Evolutionary conservation across 176 grass and related monocot genomes (phyloP).

Genomic region (Elaeis guineensis): DNA sequence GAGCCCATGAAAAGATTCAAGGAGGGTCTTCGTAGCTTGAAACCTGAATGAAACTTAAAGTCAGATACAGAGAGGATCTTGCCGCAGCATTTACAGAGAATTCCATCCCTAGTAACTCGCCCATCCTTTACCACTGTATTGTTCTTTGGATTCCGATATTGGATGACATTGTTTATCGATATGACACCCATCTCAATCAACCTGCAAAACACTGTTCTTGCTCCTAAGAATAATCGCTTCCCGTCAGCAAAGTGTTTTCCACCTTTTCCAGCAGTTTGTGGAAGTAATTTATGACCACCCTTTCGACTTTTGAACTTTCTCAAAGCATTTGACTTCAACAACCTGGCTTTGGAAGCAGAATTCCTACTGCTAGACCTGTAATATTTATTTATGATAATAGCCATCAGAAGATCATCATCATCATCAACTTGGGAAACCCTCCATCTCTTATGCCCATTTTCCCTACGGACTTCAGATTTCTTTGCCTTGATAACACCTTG

Average conservation of each 20-base stretch:
- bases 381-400: slow-evolving; percentile 46
- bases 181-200: slow-evolving; percentile 65
- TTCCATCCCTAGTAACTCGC: slow-evolving; percentile 47
- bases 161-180: slow-evolving; percentile 36
- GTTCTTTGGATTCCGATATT: slow-evolving; percentile 42
- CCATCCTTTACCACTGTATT: slow-evolving; percentile 58
- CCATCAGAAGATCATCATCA: slow-evolving; percentile 67
- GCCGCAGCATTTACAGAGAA: slow-evolving; percentile 64
- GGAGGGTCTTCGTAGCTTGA: slow-evolving; percentile 28
- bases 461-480: neutral
- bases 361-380: slow-evolving; percentile 28
- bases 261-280: slow-evolving; percentile 21
- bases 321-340: neutral
- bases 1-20: slow-evolving; percentile 73
- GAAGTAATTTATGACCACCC: slow-evolving; percentile 28
- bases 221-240: slow-evolving; percentile 26
- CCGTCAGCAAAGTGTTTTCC: slow-evolving; percentile 20
- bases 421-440: slow-evolving; percentile 31
- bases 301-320: slow-evolving; percentile 24
- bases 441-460: slow-evolving; percentile 17
- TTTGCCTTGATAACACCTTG: neutral
- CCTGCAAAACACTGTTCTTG: slow-evolving; percentile 60
- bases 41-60: slow-evolving; percentile 60
- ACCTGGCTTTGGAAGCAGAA: slow-evolving; percentile 8
- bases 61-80: slow-evolving; percentile 47